Conservation (phyloP, 1,284 basidiomycete genomes). For the Meripilus lineatus region DNA sequence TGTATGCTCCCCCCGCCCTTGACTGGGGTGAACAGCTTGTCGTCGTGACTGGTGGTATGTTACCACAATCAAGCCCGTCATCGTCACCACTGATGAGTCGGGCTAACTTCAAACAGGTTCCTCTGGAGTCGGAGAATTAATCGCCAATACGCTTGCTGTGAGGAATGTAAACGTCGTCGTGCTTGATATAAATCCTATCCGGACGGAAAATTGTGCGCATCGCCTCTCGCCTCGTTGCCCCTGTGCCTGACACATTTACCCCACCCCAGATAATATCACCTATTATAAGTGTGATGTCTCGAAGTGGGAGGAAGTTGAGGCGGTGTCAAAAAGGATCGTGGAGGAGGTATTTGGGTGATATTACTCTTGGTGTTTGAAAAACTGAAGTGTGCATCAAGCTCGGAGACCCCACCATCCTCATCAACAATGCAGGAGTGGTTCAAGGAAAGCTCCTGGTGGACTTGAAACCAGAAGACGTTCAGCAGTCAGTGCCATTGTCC, state of each 20-base stretch:
- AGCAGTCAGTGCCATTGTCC: slow-evolving; percentile 52
- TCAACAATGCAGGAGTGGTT: slow-evolving; percentile 97
- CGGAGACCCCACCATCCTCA: slow-evolving; percentile 82
- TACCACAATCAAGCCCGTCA: not conserved
- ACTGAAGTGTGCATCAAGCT: slow-evolving; percentile 42
- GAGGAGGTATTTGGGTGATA: slow-evolving; percentile 54
- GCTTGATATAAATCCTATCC: slow-evolving; percentile 75
- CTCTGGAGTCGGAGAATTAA: slow-evolving; percentile 82
- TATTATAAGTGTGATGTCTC: slow-evolving; percentile 92
- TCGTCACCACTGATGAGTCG: not conserved
- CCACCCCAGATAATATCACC: slow-evolving; percentile 76
- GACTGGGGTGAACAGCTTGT: slow-evolving; percentile 87
- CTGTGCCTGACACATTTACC: not conserved
- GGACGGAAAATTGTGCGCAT: slow-evolving; percentile 67
- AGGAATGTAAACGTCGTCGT: slow-evolving; percentile 82
- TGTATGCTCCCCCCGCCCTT: slow-evolving; percentile 54
- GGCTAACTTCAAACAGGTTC: slow-evolving; percentile 48
- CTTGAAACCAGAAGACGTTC: slow-evolving; percentile 70
- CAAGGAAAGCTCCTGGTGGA: slow-evolving; percentile 86
- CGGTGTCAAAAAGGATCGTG: slow-evolving; percentile 62
- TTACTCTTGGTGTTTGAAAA: not conserved
- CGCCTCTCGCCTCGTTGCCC: not conserved
- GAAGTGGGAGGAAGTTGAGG: slow-evolving; percentile 75
- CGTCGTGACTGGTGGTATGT: slow-evolving; percentile 80
- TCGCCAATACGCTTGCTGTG: slow-evolving; percentile 80